Conservation (phyloP, 805 yeast species). For the Teunomyces pallodes region DNA sequence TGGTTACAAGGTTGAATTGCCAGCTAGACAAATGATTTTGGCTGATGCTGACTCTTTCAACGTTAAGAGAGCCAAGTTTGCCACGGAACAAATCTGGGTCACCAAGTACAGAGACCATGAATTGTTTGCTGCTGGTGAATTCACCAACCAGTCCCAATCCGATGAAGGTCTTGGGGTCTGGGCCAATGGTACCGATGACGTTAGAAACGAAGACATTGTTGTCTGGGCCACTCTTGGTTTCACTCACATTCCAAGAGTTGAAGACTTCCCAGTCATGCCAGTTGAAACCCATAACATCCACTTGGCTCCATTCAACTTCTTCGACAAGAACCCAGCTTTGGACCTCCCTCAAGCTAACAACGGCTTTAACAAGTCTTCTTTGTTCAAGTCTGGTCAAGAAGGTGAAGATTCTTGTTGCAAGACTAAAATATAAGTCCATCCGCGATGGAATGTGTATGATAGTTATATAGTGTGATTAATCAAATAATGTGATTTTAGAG, state of each 20-base stretch:
- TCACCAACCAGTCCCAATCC: constrained; percentile 71
- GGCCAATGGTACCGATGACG: constrained; percentile 65
- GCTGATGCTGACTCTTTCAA: constrained; percentile 64
- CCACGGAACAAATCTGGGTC: constrained; percentile 80
- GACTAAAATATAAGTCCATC: constrained; percentile 24
- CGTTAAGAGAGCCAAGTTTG: constrained; percentile 67
- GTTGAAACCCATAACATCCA: constrained; percentile 69
- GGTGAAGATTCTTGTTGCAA: constrained; percentile 34
- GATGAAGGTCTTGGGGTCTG: constrained; percentile 73
- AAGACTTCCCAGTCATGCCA: constrained; percentile 90
- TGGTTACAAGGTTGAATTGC: constrained; percentile 71
- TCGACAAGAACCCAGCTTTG: constrained; percentile 73
- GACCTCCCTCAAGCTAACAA: constrained; percentile 74
- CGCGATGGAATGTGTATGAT: neutral
- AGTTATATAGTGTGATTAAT: neutral
- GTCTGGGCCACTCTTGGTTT: constrained; percentile 82
- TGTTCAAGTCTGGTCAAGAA: constrained; percentile 23
- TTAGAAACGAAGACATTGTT: constrained; percentile 72
- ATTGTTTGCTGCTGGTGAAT: constrained; percentile 79
- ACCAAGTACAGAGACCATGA: constrained; percentile 73
- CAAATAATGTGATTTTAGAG: neutral
- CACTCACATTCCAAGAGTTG: constrained; percentile 80
- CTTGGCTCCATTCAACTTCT: constrained; percentile 71
- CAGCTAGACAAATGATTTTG: constrained; percentile 73
- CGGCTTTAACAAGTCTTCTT: constrained; percentile 61